Base-by-base conservation (phyloP, 768 basidiomycete genomes). In the Auricularia cornea region DNA sequence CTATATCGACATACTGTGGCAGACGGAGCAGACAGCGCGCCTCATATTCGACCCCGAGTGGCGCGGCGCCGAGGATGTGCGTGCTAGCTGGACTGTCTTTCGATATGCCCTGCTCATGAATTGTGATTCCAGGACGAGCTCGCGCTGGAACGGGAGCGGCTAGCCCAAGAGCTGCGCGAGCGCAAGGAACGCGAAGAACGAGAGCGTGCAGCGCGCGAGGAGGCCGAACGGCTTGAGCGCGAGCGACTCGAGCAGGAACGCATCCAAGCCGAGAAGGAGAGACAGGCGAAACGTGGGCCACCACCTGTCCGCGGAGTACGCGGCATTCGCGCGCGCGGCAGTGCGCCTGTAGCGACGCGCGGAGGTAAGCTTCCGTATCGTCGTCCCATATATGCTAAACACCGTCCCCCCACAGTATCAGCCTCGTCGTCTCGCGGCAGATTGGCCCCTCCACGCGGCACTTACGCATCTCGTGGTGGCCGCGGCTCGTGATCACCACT, bases 1-100 rank as follows among this genome's bases (percentile, higher is more conserved):
- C 79, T 92, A 92, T 70, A 82, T 89, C 51, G 76, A 74, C 48
- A 83, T 90, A 57, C 76, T 92, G 23, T 81, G 83, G 4, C 85
- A 83, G 71, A 88, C 89, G 2, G 90, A 91, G 72, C 80, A 83
- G 16, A 80, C 83, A 65, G 77, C 88, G 2, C 81, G 82, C 32
- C 73, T 92, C 63, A 83, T 92, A 20, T 85, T 91, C 65, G 90
- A 92, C 70, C 87, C 90, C 65, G 76, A 82, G 63, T 92, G 88
- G 88, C 76, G 82, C 61, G 90, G 90, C 2, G 88, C 85, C 41
- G 87, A 88, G 65, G 83, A 78, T 52, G 90, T 90, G 70, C 75
- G 84, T 76, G 26, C 6, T 28, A 57, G 10, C 35, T n/a, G n/a
- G n/a, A n/a, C n/a, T 60, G 32, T 54, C 54, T 40, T 28, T 40